Conservation (phyloP, 148 eudicot species). For the Drosera capensis region DNA sequence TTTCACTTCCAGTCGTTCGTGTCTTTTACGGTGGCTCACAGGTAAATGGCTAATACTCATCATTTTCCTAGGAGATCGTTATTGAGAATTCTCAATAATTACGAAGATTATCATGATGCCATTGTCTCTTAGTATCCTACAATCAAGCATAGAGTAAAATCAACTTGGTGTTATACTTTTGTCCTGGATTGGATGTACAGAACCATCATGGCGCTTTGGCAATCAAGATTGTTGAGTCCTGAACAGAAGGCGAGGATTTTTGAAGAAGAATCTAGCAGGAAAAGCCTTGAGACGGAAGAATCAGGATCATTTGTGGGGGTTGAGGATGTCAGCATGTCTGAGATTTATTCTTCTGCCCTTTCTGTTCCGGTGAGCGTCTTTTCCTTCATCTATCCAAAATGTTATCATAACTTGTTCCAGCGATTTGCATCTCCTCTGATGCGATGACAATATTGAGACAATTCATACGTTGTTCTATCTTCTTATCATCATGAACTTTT, state of each 20-base stretch:
- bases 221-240: conserved; percentile 41
- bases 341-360: conserved; percentile 40
- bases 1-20: conserved; percentile 72
- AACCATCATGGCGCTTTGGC: conserved; percentile 79
- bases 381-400: too few species aligned
- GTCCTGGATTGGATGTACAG: conserved; percentile 16
- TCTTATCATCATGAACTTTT: not conserved
- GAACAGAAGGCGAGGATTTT: conserved; percentile 45
- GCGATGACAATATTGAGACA: too few species aligned
- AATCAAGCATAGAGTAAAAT: not conserved
- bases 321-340: conserved; percentile 42
- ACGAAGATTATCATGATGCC: not conserved
- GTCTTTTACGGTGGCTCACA: conserved; percentile 59
- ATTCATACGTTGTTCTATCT: too few species aligned
- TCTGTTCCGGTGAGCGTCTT: conserved; percentile 52
- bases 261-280: conserved; percentile 45
- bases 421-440: too few species aligned
- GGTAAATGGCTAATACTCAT: conserved; percentile 19
- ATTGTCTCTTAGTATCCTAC: not conserved
- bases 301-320: conserved; percentile 17
- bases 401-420: too few species aligned
- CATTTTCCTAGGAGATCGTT: not conserved
- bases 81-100: not conserved
- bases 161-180: not conserved
- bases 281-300: conserved; percentile 24